Percentiles rank a stretch among this genome's conserved stretches.
Evolutionary conservation across 441 rosid species (phyloP).

Genomic region (Metrosideros polymorpha): DNA sequence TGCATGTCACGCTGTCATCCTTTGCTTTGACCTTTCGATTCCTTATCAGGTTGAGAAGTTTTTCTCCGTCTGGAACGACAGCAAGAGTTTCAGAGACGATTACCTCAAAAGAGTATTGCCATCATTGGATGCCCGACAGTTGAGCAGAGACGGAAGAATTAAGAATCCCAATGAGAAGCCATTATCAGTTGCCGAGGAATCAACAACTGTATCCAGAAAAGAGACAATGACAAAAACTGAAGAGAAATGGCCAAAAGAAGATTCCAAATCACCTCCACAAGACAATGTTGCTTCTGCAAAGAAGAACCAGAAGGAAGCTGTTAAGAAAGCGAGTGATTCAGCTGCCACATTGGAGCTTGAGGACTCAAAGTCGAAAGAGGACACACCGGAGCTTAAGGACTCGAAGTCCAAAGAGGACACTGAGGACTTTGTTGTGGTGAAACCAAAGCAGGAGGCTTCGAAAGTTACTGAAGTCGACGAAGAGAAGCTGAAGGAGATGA

Average conservation of each 20-base stretch:
- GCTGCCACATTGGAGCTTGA: slow-evolving; percentile 21
- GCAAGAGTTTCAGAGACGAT: slow-evolving; percentile 55
- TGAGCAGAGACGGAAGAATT: slow-evolving; percentile 60
- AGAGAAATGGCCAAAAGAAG: slow-evolving; percentile 40
- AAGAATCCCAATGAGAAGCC: slow-evolving; percentile 90
- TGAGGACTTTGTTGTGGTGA: slow-evolving; percentile 14
- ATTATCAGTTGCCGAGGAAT: slow-evolving; percentile 23
- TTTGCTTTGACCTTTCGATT: slow-evolving; percentile 7
- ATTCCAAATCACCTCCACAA: slow-evolving; percentile 25
- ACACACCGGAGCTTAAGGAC: slow-evolving; percentile 23
- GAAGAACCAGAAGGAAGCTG: slow-evolving; percentile 31
- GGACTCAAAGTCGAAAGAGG: slow-evolving; percentile 27
- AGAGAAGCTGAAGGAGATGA: slow-evolving; percentile 66
- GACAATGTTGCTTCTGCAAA: slow-evolving; percentile 22
- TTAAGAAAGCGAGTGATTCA: slow-evolving; percentile 18
- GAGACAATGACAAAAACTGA: slow-evolving; percentile 32
- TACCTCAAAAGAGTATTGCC: slow-evolving; percentile 55
- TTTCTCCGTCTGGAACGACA: slow-evolving; percentile 52
- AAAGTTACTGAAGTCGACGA: slow-evolving; percentile 35
- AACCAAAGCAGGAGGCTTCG: slow-evolving; percentile 19
- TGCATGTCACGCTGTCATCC: not conserved
- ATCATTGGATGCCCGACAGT: slow-evolving; percentile 53
- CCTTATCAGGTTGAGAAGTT: slow-evolving; percentile 60
- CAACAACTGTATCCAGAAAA: slow-evolving; percentile 18
- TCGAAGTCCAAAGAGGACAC: slow-evolving; percentile 24